phyloP scores from a whole-genome alignment of 495 filamentous ascomycete genomes.

The Xylaria longipes region DNA sequence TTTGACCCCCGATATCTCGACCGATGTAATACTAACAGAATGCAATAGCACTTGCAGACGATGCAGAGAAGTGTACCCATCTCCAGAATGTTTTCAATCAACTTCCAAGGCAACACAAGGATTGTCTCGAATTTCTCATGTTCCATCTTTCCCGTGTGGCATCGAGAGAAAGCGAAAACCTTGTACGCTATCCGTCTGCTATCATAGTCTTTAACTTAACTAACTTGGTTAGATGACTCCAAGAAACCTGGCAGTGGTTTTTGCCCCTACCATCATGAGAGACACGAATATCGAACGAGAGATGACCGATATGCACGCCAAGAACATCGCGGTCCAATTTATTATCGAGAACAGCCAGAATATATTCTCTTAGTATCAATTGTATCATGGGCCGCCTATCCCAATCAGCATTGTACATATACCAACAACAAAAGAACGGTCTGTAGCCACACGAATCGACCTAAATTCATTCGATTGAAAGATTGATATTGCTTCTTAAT shows the following conservation, averaged over 20 bases:
- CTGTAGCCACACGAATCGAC: constrained; percentile 8
- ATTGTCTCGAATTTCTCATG: constrained; percentile 90
- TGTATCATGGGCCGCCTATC: constrained; percentile 1
- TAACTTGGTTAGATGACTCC: constrained; percentile 75
- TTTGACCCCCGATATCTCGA: constrained; percentile 15
- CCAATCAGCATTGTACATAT: constrained; percentile 37
- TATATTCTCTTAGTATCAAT: constrained; percentile 62
- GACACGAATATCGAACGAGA: constrained; percentile 87
- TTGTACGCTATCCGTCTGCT: constrained; percentile 50
- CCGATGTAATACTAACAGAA: constrained; percentile 23
- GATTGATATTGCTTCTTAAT: constrained; percentile 15
- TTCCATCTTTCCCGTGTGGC: constrained; percentile 94
- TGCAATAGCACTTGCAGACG: constrained; percentile 56
- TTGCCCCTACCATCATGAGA: constrained; percentile 96
- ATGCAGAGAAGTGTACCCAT: constrained; percentile 67
- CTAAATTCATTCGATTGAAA: not conserved
- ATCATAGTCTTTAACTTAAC: not conserved
- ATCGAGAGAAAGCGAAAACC: constrained; percentile 78
- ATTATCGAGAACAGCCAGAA: constrained; percentile 84
- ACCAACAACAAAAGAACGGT: constrained; percentile 15
- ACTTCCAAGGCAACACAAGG: constrained; percentile 80
- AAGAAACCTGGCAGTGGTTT: constrained; percentile 94
- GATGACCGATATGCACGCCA: constrained; percentile 93
- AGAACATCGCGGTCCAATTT: constrained; percentile 89
- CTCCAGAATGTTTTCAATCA: constrained; percentile 73